phyloP scores from a whole-genome alignment of 257 asterid species.

The Striga asiatica region DNA sequence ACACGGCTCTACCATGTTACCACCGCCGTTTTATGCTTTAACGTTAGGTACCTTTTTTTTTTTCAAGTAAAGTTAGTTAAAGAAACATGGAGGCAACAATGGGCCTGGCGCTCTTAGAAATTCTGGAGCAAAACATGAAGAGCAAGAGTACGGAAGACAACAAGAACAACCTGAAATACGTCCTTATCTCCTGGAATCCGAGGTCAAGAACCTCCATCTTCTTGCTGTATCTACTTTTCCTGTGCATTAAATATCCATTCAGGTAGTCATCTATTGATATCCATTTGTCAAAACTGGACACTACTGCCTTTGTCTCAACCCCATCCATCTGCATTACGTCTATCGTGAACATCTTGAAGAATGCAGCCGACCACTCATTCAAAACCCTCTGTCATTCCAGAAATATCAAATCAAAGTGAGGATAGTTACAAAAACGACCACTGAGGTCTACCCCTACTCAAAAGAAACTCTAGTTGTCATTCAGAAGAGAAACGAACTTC shows the following conservation, averaged over 20 bases:
- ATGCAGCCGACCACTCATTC: slow-evolving; percentile 89
- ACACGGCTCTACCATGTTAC: too few relatives aligned
- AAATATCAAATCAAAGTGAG: too few relatives aligned
- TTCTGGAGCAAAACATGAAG: slow-evolving; percentile 98
- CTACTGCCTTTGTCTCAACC: slow-evolving; percentile 34
- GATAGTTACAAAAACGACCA: too few relatives aligned
- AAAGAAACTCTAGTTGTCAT: too few relatives aligned
- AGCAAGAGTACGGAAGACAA: slow-evolving; percentile 78
- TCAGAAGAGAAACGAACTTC: too few relatives aligned
- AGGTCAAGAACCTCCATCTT: slow-evolving; percentile 90
- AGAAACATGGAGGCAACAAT: slow-evolving; percentile 60
- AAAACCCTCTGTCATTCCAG: slow-evolving; percentile 72
- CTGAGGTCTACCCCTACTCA: too few relatives aligned
- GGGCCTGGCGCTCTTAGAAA: slow-evolving; percentile 75
- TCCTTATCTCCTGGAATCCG: slow-evolving; percentile 86
- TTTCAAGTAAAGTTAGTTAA: too few relatives aligned
- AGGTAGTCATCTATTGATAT: slow-evolving; percentile 83
- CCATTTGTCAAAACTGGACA: slow-evolving; percentile 52
- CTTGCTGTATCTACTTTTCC: slow-evolving; percentile 76
- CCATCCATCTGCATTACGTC: slow-evolving; percentile 65
- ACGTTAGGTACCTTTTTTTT: too few relatives aligned
- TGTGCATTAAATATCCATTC: slow-evolving; percentile 73
- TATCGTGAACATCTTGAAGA: slow-evolving; percentile 60
- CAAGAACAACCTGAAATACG: slow-evolving; percentile 85
- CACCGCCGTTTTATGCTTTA: too few relatives aligned